Conservation (phyloP, 139 green algal genomes). For the Eudorina sp. region DNA sequence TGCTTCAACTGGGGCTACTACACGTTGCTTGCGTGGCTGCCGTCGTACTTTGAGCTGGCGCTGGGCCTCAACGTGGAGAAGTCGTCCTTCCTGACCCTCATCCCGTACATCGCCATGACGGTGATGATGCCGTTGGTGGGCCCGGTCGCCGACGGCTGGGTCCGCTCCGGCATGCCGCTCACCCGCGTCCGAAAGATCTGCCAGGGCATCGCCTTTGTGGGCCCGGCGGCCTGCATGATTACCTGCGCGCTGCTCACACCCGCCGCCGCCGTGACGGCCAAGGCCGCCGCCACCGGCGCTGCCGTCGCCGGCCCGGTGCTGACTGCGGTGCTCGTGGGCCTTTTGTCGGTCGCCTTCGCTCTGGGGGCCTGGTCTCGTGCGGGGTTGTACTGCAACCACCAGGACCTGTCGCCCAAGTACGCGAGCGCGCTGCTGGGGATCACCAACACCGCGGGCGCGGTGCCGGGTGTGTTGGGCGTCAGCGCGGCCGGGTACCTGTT, state of each 20-base stretch:
- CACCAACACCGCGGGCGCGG: constrained; percentile 93
- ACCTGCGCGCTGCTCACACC: constrained; percentile 70
- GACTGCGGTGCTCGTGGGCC: constrained; percentile 60
- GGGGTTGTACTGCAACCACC: constrained; percentile 98
- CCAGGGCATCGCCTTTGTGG: constrained; percentile 93
- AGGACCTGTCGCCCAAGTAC: constrained; percentile 94
- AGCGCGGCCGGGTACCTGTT: constrained; percentile 80
- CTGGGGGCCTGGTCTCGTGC: constrained; percentile 86
- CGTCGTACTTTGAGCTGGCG: constrained; percentile 95
- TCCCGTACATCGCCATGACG: constrained; percentile 92
- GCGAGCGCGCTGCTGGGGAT: constrained; percentile 89
- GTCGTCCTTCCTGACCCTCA: constrained; percentile 79
- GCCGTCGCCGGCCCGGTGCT: constrained; percentile 32
- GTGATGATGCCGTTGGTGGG: constrained; percentile 85
- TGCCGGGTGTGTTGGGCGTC: constrained; percentile 95
- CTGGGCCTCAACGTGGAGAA: constrained; percentile 90
- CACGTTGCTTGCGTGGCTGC: constrained; percentile 96
- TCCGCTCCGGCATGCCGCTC: constrained; percentile 79
- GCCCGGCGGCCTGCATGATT: constrained; percentile 87
- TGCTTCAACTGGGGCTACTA: constrained; percentile 99
- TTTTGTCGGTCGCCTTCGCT: constrained; percentile 85
- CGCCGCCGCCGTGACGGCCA: constrained; percentile 21
- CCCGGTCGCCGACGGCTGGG: constrained; percentile 86
- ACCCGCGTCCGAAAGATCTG: constrained; percentile 88
- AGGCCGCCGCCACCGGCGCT: neutral